Percentiles rank a stretch among this genome's conserved stretches.
Evolutionary conservation across 1,284 basidiomycete species (phyloP).

Genomic region (Cutaneotrichosporon sp.): DNA sequence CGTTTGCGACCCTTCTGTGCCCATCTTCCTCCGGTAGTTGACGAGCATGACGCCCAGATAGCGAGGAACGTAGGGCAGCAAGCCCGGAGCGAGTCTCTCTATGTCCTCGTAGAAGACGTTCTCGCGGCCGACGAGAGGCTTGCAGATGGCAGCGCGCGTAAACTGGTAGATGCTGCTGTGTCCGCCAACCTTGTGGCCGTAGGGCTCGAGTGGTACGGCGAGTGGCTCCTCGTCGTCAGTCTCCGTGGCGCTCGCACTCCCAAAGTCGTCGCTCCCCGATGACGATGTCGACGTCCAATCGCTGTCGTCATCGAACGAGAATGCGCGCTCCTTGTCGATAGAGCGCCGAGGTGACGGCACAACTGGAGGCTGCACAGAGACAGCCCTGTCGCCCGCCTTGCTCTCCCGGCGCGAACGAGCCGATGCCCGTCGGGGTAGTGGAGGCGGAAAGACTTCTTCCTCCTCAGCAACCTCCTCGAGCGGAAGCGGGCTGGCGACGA

Average conservation of each 20-base stretch:
- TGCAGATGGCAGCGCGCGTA: conserved; percentile 96
- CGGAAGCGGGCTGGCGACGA: not conserved
- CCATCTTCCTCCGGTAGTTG: conserved; percentile 69
- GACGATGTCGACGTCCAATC: conserved; percentile 17
- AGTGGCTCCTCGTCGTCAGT: conserved; percentile 58
- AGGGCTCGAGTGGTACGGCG: conserved; percentile 93
- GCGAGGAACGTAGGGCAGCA: conserved; percentile 90
- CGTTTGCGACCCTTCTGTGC: conserved; percentile 53
- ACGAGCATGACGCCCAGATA: conserved; percentile 99
- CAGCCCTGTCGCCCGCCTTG: not conserved
- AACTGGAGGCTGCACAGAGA: not conserved
- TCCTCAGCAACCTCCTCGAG: conserved; percentile 17
- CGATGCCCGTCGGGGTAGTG: not conserved
- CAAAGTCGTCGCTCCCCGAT: conserved; percentile 10
- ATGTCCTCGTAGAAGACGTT: conserved; percentile 98
- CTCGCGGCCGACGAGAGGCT: conserved; percentile 95
- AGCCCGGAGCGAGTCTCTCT: conserved; percentile 84
- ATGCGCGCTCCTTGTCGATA: not conserved
- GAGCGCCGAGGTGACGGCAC: conserved; percentile 16
- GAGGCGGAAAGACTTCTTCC: not conserved
- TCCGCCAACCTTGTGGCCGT: conserved; percentile 96
- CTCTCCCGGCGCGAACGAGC: conserved; percentile 5
- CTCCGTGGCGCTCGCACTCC: conserved; percentile 23
- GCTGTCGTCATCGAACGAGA: conserved; percentile 18
- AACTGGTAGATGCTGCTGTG: conserved; percentile 98